phyloP scores from a whole-genome alignment of 2,329 filamentous ascomycete genomes.

The Talaromyces marneffei region DNA sequence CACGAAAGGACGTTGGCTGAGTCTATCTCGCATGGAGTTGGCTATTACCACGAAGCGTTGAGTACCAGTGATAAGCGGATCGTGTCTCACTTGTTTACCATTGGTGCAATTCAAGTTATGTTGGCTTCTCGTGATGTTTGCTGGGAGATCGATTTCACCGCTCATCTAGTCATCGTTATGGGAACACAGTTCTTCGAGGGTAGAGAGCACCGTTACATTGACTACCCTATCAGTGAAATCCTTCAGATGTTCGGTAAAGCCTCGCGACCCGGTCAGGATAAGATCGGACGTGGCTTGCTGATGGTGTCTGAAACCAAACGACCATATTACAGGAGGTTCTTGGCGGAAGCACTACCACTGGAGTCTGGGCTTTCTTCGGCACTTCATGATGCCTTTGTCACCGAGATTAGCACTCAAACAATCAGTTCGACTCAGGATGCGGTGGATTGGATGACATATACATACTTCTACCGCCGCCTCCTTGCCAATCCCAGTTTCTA shows the following conservation, averaged over 20 bases:
- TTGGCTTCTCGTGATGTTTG: constrained; percentile 81
- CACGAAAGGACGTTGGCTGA: constrained; percentile 83
- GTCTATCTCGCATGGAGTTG: constrained; percentile 86
- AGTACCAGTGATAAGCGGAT: constrained; percentile 86
- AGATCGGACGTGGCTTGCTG: constrained; percentile 79
- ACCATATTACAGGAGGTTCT: constrained; percentile 98
- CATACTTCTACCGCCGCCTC: constrained; percentile 93
- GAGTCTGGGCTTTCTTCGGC: constrained; percentile 91
- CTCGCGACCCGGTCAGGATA: constrained; percentile 70
- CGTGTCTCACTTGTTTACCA: constrained; percentile 82
- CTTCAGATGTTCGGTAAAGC: constrained; percentile 98
- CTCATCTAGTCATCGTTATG: constrained; percentile 93
- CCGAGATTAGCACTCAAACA: constrained; percentile 93
- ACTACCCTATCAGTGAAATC: constrained; percentile 90
- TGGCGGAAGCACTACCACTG: constrained; percentile 90
- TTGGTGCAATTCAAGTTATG: constrained; percentile 83
- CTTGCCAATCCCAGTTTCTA: constrained; percentile 97
- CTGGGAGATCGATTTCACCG: constrained; percentile 85
- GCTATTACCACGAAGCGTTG: constrained; percentile 94
- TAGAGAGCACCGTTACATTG: constrained; percentile 91
- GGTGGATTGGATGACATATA: constrained; percentile 97
- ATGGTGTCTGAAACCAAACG: constrained; percentile 94
- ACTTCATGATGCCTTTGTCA: constrained; percentile 92
- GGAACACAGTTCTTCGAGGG: constrained; percentile 97
- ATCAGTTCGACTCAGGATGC: constrained; percentile 94